Percentiles rank a stretch among this genome's conserved stretches.
Conservation (phyloP, 169 alveolate genomes). For the Toxoplasma gondii region DNA sequence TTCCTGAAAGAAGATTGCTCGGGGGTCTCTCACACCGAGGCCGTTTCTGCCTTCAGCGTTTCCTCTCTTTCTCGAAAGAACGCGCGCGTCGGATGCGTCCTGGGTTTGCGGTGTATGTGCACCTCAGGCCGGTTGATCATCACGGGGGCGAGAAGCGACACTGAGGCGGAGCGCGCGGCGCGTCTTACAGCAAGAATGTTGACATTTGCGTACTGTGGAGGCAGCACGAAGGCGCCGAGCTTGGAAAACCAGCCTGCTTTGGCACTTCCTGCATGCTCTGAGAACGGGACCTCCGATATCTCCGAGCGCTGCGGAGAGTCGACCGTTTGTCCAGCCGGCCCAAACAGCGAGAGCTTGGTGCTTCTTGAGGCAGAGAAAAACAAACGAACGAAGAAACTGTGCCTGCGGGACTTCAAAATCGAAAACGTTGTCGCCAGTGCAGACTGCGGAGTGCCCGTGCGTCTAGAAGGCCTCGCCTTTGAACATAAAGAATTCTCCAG, state of each 20-base stretch:
- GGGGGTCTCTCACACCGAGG: too few relatives aligned
- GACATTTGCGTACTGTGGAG: slow-evolving; percentile 24
- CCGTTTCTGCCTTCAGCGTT: too few relatives aligned
- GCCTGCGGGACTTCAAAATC: slow-evolving; percentile 89
- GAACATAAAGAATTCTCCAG: slow-evolving; percentile 91
- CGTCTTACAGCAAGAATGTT: slow-evolving; percentile 55
- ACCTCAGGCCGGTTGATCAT: slow-evolving; percentile 56
- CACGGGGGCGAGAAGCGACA: slow-evolving; percentile 67
- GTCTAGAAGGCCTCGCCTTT: slow-evolving; percentile 95
- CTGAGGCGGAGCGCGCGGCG: slow-evolving; percentile 62
- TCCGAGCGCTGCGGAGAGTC: neutral
- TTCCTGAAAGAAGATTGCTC: too few relatives aligned
- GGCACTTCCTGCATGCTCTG: neutral
- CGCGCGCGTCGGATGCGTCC: too few relatives aligned
- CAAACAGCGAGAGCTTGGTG: neutral
- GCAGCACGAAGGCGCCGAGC: neutral
- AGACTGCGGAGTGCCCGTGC: slow-evolving; percentile 95
- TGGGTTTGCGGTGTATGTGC: too few relatives aligned
- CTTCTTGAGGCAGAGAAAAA: neutral
- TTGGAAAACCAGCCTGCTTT: neutral
- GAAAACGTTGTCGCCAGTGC: slow-evolving; percentile 98
- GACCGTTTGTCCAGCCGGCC: neutral
- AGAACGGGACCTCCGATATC: too few relatives aligned
- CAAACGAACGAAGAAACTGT: neutral
- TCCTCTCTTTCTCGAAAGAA: too few relatives aligned